Conservation (phyloP, 2,329 filamentous ascomycete species). For the Alternaria solani region DNA sequence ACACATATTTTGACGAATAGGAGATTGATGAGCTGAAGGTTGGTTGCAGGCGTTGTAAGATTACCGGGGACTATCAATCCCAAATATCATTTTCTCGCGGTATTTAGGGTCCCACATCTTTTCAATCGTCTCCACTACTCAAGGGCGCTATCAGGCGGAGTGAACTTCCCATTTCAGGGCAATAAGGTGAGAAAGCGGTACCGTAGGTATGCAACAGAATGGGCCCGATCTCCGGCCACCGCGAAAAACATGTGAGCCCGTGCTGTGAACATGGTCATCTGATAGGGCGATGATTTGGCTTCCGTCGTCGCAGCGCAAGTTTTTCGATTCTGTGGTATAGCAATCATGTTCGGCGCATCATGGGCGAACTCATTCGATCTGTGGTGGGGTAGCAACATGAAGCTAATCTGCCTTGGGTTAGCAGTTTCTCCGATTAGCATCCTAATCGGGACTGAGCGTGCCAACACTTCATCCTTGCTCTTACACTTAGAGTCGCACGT, state of each 20-base stretch:
- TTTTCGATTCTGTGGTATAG: neutral
- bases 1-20: slow-evolving; percentile 10
- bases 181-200: neutral
- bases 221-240: neutral
- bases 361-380: neutral
- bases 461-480: too few species aligned
- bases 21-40: too few species aligned
- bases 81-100: too few species aligned
- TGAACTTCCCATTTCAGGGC: neutral
- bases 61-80: fast-evolving
- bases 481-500: too few species aligned
- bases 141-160: neutral
- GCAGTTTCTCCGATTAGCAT: neutral
- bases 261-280: neutral
- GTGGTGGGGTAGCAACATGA: neutral
- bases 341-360: neutral
- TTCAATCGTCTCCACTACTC: too few species aligned
- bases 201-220: neutral
- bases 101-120: too few species aligned
- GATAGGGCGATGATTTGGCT: neutral
- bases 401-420: neutral
- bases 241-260: neutral
- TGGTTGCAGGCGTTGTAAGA: too few species aligned
- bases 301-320: neutral
- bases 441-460: neutral